Conservation (phyloP, 768 basidiomycete species). For the Lepiota subincarnata region DNA sequence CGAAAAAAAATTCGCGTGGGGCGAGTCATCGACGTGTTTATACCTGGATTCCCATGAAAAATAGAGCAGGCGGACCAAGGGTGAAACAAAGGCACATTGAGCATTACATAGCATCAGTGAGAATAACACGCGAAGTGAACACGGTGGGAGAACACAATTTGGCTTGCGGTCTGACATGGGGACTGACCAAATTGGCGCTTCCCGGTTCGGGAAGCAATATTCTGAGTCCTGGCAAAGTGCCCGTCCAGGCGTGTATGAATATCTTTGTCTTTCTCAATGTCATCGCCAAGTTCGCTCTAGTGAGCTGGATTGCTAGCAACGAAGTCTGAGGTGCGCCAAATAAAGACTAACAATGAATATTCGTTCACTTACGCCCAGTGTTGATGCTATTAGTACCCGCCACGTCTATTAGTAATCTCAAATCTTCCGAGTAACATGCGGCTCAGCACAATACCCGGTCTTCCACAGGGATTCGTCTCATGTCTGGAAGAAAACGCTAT, state of each 20-base stretch:
- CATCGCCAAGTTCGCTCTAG: too few relatives aligned
- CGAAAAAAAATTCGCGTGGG: neutral
- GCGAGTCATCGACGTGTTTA: neutral
- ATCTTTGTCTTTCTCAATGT: too few relatives aligned
- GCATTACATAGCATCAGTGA: too few relatives aligned
- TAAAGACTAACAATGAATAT: too few relatives aligned
- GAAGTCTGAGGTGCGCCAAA: too few relatives aligned
- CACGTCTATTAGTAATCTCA: neutral
- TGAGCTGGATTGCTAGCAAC: too few relatives aligned
- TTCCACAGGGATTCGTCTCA: conserved; percentile 42
- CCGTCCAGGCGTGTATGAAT: too few relatives aligned
- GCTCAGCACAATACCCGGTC: conserved; percentile 31
- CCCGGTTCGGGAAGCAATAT: too few relatives aligned
- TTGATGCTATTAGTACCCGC: too few relatives aligned
- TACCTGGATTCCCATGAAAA: conserved; percentile 2
- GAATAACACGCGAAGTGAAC: too few relatives aligned
- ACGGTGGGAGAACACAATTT: neutral
- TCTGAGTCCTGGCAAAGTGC: too few relatives aligned
- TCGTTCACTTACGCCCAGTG: neutral
- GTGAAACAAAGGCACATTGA: neutral
- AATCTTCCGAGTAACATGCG: conserved; percentile 28
- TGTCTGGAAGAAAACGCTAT: conserved; percentile 46
- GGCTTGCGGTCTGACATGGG: neutral
- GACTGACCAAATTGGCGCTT: neutral
- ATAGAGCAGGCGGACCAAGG: neutral